Evolutionary conservation across 768 basidiomycete genomes (phyloP).

Genomic region (Sporobolomyces roseus): DNA sequence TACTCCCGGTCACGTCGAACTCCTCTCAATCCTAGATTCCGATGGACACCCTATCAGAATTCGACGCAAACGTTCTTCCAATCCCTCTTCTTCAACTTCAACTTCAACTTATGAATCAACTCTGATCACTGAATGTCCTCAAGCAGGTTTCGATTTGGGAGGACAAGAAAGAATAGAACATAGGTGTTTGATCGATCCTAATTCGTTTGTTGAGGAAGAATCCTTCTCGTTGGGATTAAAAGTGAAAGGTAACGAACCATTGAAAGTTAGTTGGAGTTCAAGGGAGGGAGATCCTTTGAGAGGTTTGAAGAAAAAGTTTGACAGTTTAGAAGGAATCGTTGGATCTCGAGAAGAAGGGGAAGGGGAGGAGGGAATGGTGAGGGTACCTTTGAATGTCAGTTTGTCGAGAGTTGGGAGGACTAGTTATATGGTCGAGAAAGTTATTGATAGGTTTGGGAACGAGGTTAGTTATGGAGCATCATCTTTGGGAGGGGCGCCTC

Average conservation of each 20-base stretch:
- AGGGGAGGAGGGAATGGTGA: not conserved
- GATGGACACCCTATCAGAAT: slow-evolving; percentile 26
- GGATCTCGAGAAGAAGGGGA: not conserved
- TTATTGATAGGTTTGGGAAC: slow-evolving; percentile 33
- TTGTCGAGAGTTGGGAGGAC: slow-evolving; percentile 13
- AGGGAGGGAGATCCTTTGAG: slow-evolving; percentile 12
- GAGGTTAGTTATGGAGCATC: slow-evolving; percentile 8
- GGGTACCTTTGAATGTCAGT: slow-evolving; percentile 30
- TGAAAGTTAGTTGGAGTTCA: slow-evolving; percentile 21
- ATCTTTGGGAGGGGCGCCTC: not conserved
- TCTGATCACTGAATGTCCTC: slow-evolving; percentile 26
- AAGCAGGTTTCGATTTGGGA: slow-evolving; percentile 25
- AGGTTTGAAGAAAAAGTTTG: not conserved
- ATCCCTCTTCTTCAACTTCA: not conserved
- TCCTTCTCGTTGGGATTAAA: slow-evolving; percentile 19
- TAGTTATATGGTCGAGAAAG: slow-evolving; percentile 33
- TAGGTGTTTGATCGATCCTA: slow-evolving; percentile 19
- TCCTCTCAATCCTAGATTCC: slow-evolving; percentile 23
- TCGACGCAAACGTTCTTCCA: slow-evolving; percentile 23
- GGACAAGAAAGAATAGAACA: slow-evolving; percentile 7
- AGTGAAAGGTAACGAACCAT: slow-evolving; percentile 28
- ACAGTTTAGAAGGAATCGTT: slow-evolving; percentile 31
- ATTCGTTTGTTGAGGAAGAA: slow-evolving; percentile 7
- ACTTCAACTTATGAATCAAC: slow-evolving; percentile 12
- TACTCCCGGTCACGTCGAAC: slow-evolving; percentile 7